Evolutionary conservation across 1,139 yeast genomes (phyloP).

Genomic region (Candida sanyaensis): DNA sequence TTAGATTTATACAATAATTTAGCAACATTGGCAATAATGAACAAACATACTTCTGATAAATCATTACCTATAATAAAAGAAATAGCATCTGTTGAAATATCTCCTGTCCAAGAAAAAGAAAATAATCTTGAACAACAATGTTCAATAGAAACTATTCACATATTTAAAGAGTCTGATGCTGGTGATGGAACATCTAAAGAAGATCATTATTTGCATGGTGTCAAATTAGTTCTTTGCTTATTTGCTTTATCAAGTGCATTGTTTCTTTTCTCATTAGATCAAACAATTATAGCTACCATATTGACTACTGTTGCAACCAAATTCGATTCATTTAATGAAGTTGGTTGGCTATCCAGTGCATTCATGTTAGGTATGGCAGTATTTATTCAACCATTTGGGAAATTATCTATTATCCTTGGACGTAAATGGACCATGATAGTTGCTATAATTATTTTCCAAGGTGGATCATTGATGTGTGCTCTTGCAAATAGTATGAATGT

Average conservation of each 20-base stretch:
- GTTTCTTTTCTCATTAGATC: conserved; percentile 42
- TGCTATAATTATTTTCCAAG: conserved; percentile 35
- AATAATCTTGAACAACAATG: conserved; percentile 8
- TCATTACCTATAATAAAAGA: too few species aligned
- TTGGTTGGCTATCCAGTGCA: conserved; percentile 65
- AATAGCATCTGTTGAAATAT: too few species aligned
- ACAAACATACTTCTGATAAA: too few species aligned
- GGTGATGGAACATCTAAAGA: conserved; percentile 45
- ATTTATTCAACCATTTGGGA: conserved; percentile 41
- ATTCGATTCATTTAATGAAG: conserved; percentile 47
- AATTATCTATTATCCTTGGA: conserved; percentile 48
- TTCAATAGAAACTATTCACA: background rate
- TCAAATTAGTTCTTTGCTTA: conserved; percentile 27
- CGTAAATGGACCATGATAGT: conserved; percentile 40
- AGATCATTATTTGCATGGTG: conserved; percentile 38
- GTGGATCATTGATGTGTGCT: conserved; percentile 43
- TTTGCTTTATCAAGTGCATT: conserved; percentile 29
- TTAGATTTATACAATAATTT: too few species aligned
- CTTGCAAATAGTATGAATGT: conserved; percentile 34
- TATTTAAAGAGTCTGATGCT: conserved; percentile 37
- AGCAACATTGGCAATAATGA: too few species aligned
- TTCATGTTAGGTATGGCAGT: conserved; percentile 48
- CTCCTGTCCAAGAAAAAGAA: too few species aligned
- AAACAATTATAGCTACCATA: conserved; percentile 41
- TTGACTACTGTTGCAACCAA: conserved; percentile 39